Base-by-base conservation (phyloP, 805 yeast species). In the Kazachstania psychrophila region DNA sequence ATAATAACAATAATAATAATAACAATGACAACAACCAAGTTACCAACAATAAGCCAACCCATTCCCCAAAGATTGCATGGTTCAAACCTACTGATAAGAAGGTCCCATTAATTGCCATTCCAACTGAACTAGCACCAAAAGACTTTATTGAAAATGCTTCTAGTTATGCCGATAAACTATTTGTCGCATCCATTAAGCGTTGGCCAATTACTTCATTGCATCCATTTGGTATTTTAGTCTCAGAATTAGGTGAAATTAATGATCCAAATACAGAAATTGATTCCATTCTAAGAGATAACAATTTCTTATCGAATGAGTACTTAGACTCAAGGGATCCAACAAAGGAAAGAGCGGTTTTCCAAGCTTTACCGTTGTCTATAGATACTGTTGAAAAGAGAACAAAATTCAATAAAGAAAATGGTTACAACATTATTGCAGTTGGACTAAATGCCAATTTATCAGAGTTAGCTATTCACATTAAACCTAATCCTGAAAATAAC, bases 181-280 rank as follows among this genome's bases (percentile, higher is more conserved):
- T 89, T 56, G 89, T 92, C 43, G 96, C 97, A 0, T 82, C 95
- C 1, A 89, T 92, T 53, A 92, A 92, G 60, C 79, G 98, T 61
- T 92, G 98, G 98, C 98, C 98, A 54, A 92, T 92, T 60, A 92
- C 98, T 8, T 89, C 97, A 0, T 71, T 92, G 59, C 98, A 92
- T 66, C 98, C 98, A 5, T 92, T 92, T 56, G 98, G 98, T 50
- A 87, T 95, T 22, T 66, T 92, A 39, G 80, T 89, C 18, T 82
- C 88, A 31, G 84, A 83, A 48, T 66, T 92, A 43, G 98, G 98
- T 17, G 71, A 75, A 26, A 75, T 83, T 51, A 84, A 78, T 46
- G 89, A 80, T 44, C 72, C 77, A 2, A 66, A 70, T 16, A 84
- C 89, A 28, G 95, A 87, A 58, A 74, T 87, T 42, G 89, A 81